phyloP scores from a whole-genome alignment of 1,284 basidiomycete species.

The Boletus sp. region DNA sequence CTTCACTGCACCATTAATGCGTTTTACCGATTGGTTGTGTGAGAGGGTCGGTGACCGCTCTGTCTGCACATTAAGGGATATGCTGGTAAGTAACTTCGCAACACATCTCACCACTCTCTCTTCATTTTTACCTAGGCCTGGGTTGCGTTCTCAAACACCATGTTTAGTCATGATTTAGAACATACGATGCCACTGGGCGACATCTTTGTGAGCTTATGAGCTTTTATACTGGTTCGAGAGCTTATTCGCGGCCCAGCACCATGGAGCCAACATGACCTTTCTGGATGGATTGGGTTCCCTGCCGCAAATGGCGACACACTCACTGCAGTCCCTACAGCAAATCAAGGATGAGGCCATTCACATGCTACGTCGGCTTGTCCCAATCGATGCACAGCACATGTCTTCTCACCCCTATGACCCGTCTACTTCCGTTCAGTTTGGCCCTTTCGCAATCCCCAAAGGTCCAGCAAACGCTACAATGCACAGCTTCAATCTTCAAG shows the following conservation, averaged over 20 bases:
- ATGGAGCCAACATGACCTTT: slow-evolving; percentile 84
- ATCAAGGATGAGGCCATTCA: slow-evolving; percentile 48
- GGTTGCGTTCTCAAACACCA: slow-evolving; percentile 82
- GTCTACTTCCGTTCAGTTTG: slow-evolving; percentile 54
- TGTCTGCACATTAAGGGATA: slow-evolving; percentile 80
- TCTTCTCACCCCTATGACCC: slow-evolving; percentile 37
- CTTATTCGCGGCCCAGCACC: slow-evolving; percentile 52
- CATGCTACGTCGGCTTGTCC: slow-evolving; percentile 51
- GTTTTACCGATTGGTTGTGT: slow-evolving; percentile 83
- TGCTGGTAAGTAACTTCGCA: slow-evolving; percentile 58
- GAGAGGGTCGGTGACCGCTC: slow-evolving; percentile 62
- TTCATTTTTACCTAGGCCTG: slow-evolving; percentile 63
- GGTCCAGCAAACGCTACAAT: slow-evolving; percentile 44
- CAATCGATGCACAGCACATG: slow-evolving; percentile 33
- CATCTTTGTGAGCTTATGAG: slow-evolving; percentile 63
- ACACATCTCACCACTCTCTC: slow-evolving; percentile 5
- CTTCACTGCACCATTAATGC: slow-evolving; percentile 69
- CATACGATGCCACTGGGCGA: slow-evolving; percentile 44
- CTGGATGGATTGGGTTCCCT: slow-evolving; percentile 81
- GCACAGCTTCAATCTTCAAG: slow-evolving; percentile 77
- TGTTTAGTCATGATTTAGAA: slow-evolving; percentile 37
- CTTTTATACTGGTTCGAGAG: background rate
- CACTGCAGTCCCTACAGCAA: slow-evolving; percentile 43
- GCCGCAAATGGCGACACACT: slow-evolving; percentile 61
- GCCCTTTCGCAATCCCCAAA: slow-evolving; percentile 70